A percentile compares a stretch with the other conserved stretches of the same genome.
phyloP scores from a whole-genome alignment of 352 stramenopile genomes.

The Globisporangium perplexum region DNA sequence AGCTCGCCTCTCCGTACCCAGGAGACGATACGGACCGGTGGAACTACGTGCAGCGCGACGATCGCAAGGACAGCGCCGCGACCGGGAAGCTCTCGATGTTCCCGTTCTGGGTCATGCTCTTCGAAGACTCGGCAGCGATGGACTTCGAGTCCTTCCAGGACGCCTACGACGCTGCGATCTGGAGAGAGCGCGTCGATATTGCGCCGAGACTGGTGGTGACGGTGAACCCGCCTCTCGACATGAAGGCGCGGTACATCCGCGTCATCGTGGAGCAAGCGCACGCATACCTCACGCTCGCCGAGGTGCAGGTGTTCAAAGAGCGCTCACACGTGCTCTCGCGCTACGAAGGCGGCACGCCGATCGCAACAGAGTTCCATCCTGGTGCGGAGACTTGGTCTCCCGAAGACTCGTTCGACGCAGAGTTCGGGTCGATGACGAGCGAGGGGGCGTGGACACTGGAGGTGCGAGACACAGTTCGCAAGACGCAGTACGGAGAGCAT shows the following conservation, averaged over 20 bases:
- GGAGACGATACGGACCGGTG: constrained; percentile 39
- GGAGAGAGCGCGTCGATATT: constrained; percentile 31
- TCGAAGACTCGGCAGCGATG: constrained; percentile 47
- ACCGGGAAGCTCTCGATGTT: constrained; percentile 45
- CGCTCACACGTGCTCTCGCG: constrained; percentile 46
- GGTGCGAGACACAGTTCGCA: constrained; percentile 31
- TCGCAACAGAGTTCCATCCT: constrained; percentile 41
- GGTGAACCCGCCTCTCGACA: constrained; percentile 35
- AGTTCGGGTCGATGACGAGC: constrained; percentile 40
- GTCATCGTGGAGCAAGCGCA: constrained; percentile 37
- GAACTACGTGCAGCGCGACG: constrained; percentile 25
- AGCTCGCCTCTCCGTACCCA: constrained; percentile 22
- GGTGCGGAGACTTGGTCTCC: constrained; percentile 46
- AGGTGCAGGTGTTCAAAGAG: constrained; percentile 70
- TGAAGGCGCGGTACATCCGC: constrained; percentile 54
- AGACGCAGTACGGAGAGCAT: constrained; percentile 7
- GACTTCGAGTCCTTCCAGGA: constrained; percentile 56
- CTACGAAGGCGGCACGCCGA: constrained; percentile 48
- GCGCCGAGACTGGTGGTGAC: constrained; percentile 22
- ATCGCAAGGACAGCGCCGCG: constrained; percentile 10
- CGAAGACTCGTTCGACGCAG: constrained; percentile 49
- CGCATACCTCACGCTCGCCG: constrained; percentile 52
- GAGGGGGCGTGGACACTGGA: constrained; percentile 57
- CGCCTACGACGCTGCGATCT: constrained; percentile 39
- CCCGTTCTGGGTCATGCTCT: constrained; percentile 77